A percentile compares a stretch with the other conserved stretches of the same genome.
Evolutionary conservation across 306 rosid genomes (phyloP).

Genomic region (Sicyos baderoa): DNA sequence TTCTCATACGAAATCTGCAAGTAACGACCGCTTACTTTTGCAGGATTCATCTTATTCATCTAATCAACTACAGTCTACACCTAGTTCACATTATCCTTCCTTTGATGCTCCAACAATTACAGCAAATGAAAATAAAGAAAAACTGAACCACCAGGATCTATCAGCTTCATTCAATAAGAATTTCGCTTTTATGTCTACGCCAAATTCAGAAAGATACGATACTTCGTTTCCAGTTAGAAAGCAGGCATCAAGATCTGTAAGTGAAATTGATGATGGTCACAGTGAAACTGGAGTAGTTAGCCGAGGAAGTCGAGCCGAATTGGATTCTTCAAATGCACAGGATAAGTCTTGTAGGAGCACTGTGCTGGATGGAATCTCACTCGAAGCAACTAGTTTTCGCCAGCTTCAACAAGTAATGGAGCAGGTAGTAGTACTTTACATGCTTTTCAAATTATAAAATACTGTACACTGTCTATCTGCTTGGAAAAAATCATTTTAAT

Average conservation of each 20-base stretch:
- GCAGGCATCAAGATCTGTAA: slow-evolving; percentile 43
- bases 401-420: slow-evolving; percentile 63
- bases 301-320: slow-evolving; percentile 41
- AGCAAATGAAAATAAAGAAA: slow-evolving; percentile 34
- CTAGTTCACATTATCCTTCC: slow-evolving; percentile 40
- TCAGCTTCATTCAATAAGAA: slow-evolving; percentile 24
- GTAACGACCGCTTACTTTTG: slow-evolving; percentile 28
- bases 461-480: background rate
- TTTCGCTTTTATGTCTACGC: slow-evolving; percentile 30
- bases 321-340: slow-evolving; percentile 48
- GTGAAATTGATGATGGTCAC: slow-evolving; percentile 51
- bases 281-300: slow-evolving; percentile 53
- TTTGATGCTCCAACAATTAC: slow-evolving; percentile 32
- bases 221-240: slow-evolving; percentile 35
- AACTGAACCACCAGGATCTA: slow-evolving; percentile 26
- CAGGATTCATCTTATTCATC: slow-evolving; percentile 53
- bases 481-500: background rate
- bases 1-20: slow-evolving; percentile 35
- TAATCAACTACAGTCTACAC: slow-evolving; percentile 32
- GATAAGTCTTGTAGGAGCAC: slow-evolving; percentile 56
- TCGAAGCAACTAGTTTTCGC: slow-evolving; percentile 55
- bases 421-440: slow-evolving; percentile 41
- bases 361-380: slow-evolving; percentile 35
- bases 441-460: background rate
- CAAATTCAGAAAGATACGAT: slow-evolving; percentile 25